Evolutionary conservation across 352 stramenopile species (phyloP).

Genomic region (Pythium coloratum): DNA sequence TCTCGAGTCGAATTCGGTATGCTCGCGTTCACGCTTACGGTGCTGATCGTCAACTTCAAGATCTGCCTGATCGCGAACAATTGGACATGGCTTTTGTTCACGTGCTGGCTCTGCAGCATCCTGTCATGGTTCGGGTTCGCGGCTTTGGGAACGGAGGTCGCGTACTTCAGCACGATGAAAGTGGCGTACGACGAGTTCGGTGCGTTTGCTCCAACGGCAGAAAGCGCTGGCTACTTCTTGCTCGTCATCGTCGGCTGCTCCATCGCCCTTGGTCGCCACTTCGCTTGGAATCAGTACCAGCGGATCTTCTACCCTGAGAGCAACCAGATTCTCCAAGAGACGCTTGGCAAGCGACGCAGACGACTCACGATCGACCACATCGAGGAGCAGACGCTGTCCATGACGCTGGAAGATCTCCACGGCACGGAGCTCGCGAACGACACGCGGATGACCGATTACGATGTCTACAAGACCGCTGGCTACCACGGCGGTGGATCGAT

Average conservation of each 20-base stretch:
- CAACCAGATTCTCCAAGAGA: constrained; percentile 70
- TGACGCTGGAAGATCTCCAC: constrained; percentile 76
- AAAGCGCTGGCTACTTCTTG: constrained; percentile 59
- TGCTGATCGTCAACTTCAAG: constrained; percentile 96
- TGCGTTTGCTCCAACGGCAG: constrained; percentile 55
- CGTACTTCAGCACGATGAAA: constrained; percentile 66
- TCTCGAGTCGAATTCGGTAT: constrained; percentile 84
- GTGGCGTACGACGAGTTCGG: constrained; percentile 82
- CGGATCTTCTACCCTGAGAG: constrained; percentile 72
- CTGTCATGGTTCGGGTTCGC: constrained; percentile 73
- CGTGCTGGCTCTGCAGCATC: constrained; percentile 63
- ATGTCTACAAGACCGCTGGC: constrained; percentile 25
- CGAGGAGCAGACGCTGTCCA: constrained; percentile 72
- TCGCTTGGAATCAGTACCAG: constrained; percentile 81
- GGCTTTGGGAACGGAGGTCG: constrained; percentile 48
- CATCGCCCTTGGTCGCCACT: constrained; percentile 69
- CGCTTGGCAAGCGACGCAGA: constrained; percentile 38
- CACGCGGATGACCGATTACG: constrained; percentile 49
- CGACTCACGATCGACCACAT: constrained; percentile 74
- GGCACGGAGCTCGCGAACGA: constrained; percentile 47
- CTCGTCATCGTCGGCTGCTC: constrained; percentile 68
- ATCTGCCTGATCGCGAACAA: constrained; percentile 82
- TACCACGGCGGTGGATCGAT: constrained; percentile 3
- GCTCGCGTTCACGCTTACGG: constrained; percentile 89
- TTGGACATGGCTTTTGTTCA: constrained; percentile 65